Percentiles rank a stretch among this genome's conserved stretches.
Conservation (phyloP, 306 rosid genomes). For the Prunus mira region DNA sequence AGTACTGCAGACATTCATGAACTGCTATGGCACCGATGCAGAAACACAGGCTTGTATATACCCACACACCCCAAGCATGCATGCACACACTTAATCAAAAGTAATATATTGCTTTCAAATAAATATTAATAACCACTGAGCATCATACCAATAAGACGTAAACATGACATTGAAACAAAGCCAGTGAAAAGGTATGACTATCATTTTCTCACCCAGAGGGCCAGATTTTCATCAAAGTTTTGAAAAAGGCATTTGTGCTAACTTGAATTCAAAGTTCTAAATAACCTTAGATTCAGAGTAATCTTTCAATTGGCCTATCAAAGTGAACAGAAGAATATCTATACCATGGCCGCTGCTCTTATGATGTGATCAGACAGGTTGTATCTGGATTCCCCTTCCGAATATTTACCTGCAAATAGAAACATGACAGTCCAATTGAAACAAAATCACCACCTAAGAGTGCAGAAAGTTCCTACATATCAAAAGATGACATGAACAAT, state of each 20-base stretch:
- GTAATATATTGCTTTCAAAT: not conserved
- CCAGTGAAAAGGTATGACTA: not conserved
- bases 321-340: slow-evolving; percentile 11
- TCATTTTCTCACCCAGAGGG: not conserved
- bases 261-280: not conserved
- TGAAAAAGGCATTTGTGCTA: not conserved
- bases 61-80: not conserved
- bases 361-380: slow-evolving; percentile 48
- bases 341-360: slow-evolving; percentile 60
- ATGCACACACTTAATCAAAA: not conserved
- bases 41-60: not conserved
- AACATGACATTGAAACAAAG: not conserved
- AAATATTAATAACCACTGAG: not conserved
- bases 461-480: not conserved
- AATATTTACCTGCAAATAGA: slow-evolving; percentile 58
- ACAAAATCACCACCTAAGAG: slow-evolving; percentile 9
- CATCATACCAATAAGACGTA: not conserved
- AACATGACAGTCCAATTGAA: slow-evolving; percentile 6
- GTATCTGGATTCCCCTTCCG: slow-evolving; percentile 91
- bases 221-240: slow-evolving; percentile 1
- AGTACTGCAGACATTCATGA: not conserved
- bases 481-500: slow-evolving; percentile 1
- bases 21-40: not conserved
- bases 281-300: not conserved
- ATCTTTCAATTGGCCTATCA: not conserved